These are phyloP conservation scores for Usnea hakonensis DNA, from an alignment of 495 filamentous ascomycete genomes.

Conservation along the genomic window DNA sequence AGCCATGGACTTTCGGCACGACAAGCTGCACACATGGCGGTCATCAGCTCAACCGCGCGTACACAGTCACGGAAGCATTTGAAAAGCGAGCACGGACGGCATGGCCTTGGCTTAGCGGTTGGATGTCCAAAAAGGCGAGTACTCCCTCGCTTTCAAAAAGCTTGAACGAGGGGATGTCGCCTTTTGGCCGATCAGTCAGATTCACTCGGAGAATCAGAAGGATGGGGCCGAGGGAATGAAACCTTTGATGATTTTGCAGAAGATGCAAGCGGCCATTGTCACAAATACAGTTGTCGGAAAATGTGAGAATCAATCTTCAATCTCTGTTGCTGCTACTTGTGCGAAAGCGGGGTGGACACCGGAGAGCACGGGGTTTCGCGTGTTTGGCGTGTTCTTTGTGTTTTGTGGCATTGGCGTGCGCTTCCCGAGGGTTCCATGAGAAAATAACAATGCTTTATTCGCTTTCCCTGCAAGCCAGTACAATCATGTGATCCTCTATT, in stretches of 20 bases:
- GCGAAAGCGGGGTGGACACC: background rate
- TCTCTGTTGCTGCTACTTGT: too few relatives aligned
- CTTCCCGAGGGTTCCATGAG: background rate
- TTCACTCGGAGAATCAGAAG: background rate
- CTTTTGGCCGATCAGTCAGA: conserved; percentile 37
- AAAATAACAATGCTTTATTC: background rate
- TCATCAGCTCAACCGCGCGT: background rate
- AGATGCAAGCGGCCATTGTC: conserved; percentile 66
- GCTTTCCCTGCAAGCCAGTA: background rate
- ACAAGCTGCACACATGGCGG: conserved; percentile 57
- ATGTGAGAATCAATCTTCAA: too few relatives aligned
- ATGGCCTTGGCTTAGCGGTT: conserved; percentile 77
- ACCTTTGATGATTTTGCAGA: conserved; percentile 98
- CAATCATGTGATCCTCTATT: too few relatives aligned
- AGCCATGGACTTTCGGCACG: conserved; percentile 93
- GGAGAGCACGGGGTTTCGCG: background rate
- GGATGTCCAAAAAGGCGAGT: conserved; percentile 94
- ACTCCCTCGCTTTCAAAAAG: conserved; percentile 89
- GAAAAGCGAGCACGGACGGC: conserved; percentile 44
- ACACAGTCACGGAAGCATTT: background rate
- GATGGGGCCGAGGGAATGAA: background rate
- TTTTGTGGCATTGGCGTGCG: background rate
- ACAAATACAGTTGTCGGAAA: background rate
- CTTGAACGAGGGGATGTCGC: conserved; percentile 93
- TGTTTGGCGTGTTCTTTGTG: background rate